Evolutionary conservation across 192 early-diverging fungal species (phyloP).

Genomic region (Dissophora ornata): DNA sequence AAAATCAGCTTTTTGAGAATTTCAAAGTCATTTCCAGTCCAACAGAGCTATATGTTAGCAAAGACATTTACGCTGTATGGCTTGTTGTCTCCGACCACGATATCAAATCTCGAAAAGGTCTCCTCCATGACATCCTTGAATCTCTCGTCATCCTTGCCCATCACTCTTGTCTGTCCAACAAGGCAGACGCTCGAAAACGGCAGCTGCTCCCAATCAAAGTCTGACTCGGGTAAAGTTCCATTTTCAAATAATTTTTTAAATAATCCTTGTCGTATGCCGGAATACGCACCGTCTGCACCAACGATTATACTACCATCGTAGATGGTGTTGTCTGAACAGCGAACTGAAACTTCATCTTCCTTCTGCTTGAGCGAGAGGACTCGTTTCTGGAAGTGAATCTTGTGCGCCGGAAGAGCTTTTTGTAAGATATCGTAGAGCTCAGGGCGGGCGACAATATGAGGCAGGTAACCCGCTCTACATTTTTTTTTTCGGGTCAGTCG

Average conservation of each 20-base stretch:
- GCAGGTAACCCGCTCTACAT: background rate
- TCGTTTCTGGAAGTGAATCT: slow-evolving; percentile 20
- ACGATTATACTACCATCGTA: slow-evolving; percentile 40
- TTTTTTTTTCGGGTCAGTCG: too few species aligned
- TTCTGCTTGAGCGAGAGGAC: slow-evolving; percentile 6
- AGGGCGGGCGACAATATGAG: slow-evolving; percentile 2
- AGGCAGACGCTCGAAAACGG: slow-evolving; percentile 8
- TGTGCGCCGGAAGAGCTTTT: background rate
- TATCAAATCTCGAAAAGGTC: background rate
- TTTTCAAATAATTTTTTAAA: slow-evolving; percentile 6
- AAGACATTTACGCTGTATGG: slow-evolving; percentile 3
- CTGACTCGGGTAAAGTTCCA: background rate
- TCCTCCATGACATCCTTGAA: background rate
- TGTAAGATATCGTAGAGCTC: slow-evolving; percentile 11
- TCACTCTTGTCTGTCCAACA: slow-evolving; percentile 8
- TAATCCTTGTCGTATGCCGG: slow-evolving; percentile 20
- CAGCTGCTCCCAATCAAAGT: background rate
- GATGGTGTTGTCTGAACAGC: slow-evolving; percentile 15
- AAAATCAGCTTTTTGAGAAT: too few species aligned
- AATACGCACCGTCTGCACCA: slow-evolving; percentile 45
- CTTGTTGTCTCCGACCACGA: background rate
- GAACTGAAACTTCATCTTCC: slow-evolving; percentile 26
- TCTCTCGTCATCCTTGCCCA: background rate
- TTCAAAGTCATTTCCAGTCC: too few species aligned
- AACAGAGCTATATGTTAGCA: too few species aligned